These are phyloP conservation scores for Cupressus sempervirens DNA, from an alignment of 75 land plant species.

Conservation along the genomic window DNA sequence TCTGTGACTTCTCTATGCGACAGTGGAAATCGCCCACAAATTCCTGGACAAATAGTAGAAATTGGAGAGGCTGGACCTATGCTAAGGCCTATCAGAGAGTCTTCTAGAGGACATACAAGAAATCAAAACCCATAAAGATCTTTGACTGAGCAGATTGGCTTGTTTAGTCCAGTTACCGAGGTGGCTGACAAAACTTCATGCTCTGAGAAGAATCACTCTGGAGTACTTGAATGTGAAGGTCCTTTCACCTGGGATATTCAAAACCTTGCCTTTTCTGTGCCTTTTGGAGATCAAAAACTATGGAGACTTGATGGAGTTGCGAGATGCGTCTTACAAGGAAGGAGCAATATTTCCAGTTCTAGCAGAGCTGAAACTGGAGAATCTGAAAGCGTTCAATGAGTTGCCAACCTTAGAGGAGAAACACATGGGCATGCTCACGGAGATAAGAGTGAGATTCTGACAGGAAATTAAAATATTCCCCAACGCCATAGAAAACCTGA, in stretches of 20 bases:
- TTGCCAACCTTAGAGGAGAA: not conserved
- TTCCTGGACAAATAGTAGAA: not conserved
- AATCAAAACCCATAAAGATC: not conserved
- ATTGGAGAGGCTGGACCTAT: not conserved
- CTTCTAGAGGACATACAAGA: not conserved
- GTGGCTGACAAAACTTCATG: not conserved
- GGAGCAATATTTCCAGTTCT: not conserved
- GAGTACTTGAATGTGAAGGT: not conserved
- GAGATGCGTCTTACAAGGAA: not conserved
- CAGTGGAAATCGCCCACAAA: not conserved
- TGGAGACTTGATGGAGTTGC: not conserved
- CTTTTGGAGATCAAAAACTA: not conserved
- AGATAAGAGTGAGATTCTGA: not conserved
- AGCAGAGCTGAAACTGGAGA: not conserved
- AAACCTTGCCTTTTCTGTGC: not conserved
- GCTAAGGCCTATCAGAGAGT: not conserved
- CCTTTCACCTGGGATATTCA: not conserved
- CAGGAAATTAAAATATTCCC: not conserved
- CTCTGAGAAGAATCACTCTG: constrained; percentile 1
- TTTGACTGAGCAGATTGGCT: not conserved
- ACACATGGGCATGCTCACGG: not conserved
- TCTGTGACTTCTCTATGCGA: not conserved
- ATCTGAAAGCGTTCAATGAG: not conserved
- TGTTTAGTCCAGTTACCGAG: not conserved
- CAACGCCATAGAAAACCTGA: not conserved